These are phyloP conservation scores for Triticum timopheevii DNA, from an alignment of 176 grass and related monocot genomes.

Conservation along the genomic window DNA sequence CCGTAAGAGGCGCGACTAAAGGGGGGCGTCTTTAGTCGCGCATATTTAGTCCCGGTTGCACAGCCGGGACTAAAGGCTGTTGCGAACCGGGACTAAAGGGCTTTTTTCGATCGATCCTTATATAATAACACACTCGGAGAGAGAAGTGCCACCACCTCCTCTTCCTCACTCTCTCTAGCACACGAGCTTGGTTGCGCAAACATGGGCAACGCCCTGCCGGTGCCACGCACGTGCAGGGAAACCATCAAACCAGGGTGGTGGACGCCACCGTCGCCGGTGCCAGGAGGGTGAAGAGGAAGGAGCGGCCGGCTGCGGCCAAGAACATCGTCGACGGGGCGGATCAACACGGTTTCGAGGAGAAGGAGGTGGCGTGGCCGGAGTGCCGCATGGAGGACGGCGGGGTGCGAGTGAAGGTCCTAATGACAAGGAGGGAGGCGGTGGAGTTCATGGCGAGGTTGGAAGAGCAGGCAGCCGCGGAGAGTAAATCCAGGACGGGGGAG, in stretches of 20 bases:
- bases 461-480: not conserved
- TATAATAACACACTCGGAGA: not conserved
- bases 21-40: too few relatives aligned
- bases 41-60: too few relatives aligned
- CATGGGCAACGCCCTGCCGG: conserved; percentile 43
- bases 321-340: not conserved
- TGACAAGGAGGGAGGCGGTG: conserved; percentile 46
- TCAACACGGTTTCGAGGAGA: too few relatives aligned
- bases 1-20: too few relatives aligned
- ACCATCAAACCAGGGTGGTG: not conserved
- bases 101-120: not conserved
- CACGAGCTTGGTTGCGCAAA: too few relatives aligned
- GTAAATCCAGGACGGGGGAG: not conserved
- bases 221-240: conserved; percentile 25
- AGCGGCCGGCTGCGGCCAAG: not conserved
- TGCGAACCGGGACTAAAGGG: too few relatives aligned
- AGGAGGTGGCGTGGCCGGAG: not conserved
- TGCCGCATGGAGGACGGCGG: conserved; percentile 3
- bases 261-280: not conserved
- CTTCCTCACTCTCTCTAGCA: too few relatives aligned
- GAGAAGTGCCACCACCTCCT: not conserved
- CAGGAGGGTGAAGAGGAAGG: not conserved
- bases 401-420: conserved; percentile 46
- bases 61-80: too few relatives aligned
- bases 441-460: conserved; percentile 13